phyloP scores from a whole-genome alignment of 257 asterid genomes.

The Eucommia ulmoides region DNA sequence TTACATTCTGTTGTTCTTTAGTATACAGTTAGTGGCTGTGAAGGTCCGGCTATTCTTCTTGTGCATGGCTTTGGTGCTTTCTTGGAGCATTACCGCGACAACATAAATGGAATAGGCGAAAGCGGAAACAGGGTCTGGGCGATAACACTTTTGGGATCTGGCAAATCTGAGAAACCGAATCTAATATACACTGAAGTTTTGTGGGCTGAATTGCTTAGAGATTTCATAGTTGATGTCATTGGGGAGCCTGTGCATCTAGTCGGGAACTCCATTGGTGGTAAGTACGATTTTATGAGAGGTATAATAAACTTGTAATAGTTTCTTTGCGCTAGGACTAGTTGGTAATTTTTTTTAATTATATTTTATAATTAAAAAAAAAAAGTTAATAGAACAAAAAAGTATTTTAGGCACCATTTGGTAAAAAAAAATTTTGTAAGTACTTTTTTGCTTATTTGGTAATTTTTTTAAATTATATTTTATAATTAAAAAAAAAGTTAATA shows the following conservation, averaged over 20 bases:
- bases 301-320: neutral
- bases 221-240: constrained; percentile 71
- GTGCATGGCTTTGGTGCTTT: constrained; percentile 98
- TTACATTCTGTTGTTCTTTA: constrained; percentile 20
- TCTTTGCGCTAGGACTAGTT: too few relatives aligned
- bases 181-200: constrained; percentile 62
- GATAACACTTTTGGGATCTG: constrained; percentile 77
- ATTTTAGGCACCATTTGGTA: too few relatives aligned
- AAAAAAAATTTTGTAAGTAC: too few relatives aligned
- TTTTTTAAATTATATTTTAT: too few relatives aligned
- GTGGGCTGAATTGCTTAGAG: constrained; percentile 81
- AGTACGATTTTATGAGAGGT: constrained; percentile 5
- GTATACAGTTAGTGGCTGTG: constrained; percentile 67
- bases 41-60: constrained; percentile 79
- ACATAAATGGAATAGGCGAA: constrained; percentile 54
- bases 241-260: constrained; percentile 81
- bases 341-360: too few relatives aligned
- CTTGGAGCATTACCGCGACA: constrained; percentile 81
- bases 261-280: constrained; percentile 98
- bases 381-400: too few relatives aligned
- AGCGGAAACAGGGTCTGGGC: constrained; percentile 84
- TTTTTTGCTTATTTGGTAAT: too few relatives aligned
- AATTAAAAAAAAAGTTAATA: too few relatives aligned
- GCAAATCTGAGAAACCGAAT: constrained; percentile 91
- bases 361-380: too few relatives aligned